Percentiles rank a stretch among this genome's conserved stretches.
Conservation (phyloP, 1,139 yeast species). For the Keqinozyma sinolaborantium region DNA sequence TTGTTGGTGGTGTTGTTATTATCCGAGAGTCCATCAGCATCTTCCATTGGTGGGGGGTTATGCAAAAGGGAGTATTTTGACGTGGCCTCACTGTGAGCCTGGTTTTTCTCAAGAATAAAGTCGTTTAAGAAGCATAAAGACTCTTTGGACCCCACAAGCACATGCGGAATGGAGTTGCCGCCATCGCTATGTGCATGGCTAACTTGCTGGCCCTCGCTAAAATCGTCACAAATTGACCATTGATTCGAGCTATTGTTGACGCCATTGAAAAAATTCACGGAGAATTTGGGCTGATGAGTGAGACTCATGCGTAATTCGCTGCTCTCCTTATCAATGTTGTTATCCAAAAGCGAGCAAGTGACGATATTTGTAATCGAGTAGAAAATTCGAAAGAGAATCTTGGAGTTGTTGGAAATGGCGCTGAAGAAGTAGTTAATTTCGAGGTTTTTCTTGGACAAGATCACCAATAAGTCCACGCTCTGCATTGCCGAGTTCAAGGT, state of each 20-base stretch:
- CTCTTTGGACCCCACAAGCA: constrained; percentile 48
- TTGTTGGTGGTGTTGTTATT: background rate
- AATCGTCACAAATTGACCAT: constrained; percentile 82
- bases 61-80: constrained; percentile 4
- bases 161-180: constrained; percentile 50
- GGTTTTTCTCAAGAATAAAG: constrained; percentile 45
- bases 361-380: constrained; percentile 52
- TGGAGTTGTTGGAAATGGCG: constrained; percentile 63
- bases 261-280: constrained; percentile 63
- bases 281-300: constrained; percentile 66
- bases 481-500: constrained; percentile 60
- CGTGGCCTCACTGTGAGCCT: constrained; percentile 9
- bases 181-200: constrained; percentile 61
- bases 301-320: constrained; percentile 52
- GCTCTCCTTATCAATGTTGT: constrained; percentile 37
- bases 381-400: constrained; percentile 66
- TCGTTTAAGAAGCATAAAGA: constrained; percentile 53
- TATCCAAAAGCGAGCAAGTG: constrained; percentile 46
- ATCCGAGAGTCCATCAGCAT: constrained; percentile 1
- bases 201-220: constrained; percentile 79
- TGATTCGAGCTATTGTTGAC: constrained; percentile 53
- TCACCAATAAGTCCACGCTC: constrained; percentile 63
- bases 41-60: constrained; percentile 3
- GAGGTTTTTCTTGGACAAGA: constrained; percentile 62
- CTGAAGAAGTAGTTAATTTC: constrained; percentile 74